Evolutionary conservation across 148 eudicot species (phyloP).

Genomic region (Camellia granthamiana): DNA sequence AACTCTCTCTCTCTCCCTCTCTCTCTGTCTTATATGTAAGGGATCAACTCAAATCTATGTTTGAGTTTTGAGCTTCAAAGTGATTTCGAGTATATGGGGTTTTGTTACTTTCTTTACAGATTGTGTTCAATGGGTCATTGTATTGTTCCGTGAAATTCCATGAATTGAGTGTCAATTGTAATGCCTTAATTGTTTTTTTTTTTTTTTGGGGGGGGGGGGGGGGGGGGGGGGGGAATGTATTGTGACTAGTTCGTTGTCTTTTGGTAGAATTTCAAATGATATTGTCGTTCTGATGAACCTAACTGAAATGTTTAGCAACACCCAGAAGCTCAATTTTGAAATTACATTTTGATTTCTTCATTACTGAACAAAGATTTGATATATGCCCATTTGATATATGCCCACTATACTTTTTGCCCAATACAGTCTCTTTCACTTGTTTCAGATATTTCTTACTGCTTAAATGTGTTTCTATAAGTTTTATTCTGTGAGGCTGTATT

Average conservation of each 20-base stretch:
- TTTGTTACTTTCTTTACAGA: neutral
- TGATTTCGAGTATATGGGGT: neutral
- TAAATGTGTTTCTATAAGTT: neutral
- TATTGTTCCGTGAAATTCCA: neutral
- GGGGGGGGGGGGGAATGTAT: no score
- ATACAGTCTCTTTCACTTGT: no score
- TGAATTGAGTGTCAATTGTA: neutral
- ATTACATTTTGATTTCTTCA: neutral
- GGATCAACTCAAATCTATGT: neutral
- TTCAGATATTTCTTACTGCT: neutral
- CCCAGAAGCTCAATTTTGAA: neutral
- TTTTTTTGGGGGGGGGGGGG: neutral
- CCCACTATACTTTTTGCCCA: no score
- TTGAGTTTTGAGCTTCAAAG: neutral
- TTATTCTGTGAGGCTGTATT: neutral
- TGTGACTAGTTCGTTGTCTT: neutral
- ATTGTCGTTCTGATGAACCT: neutral
- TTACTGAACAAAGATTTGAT: neutral
- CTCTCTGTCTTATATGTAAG: neutral
- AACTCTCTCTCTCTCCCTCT: no score
- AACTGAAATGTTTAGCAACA: neutral
- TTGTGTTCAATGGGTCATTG: neutral
- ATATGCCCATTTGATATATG: neutral
- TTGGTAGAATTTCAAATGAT: neutral
- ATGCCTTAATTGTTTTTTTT: neutral